These are phyloP conservation scores for Dendrobium officinale DNA, from an alignment of 106 monocot species.

Conservation along the genomic window DNA sequence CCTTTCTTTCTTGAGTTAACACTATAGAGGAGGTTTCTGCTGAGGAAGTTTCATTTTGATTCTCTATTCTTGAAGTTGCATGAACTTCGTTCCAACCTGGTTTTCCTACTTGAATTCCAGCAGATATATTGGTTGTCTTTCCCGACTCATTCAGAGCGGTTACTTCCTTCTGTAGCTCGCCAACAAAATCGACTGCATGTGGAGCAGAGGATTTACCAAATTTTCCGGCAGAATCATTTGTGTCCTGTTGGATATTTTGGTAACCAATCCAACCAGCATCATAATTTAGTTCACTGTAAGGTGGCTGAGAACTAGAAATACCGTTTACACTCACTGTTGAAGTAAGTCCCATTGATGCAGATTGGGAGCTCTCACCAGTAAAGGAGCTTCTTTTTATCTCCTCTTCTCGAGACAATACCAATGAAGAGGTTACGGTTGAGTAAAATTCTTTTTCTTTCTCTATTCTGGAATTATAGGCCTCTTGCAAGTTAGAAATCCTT, in stretches of 20 bases:
- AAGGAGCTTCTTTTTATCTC: not conserved
- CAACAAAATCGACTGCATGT: constrained; percentile 11
- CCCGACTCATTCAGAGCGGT: not conserved
- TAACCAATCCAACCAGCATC: constrained; percentile 2
- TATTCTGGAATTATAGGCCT: constrained; percentile 6
- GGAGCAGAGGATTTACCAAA: constrained; percentile 11
- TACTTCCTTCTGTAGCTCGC: constrained; percentile 11
- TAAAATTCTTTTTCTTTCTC: constrained; percentile 11
- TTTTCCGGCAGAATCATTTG: constrained; percentile 11
- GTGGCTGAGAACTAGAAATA: not conserved
- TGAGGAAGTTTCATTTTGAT: constrained; percentile 1
- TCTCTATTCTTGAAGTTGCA: not conserved
- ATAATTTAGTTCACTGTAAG: not conserved
- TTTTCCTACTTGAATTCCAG: not conserved
- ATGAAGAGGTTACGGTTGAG: not conserved
- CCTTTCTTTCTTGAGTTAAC: constrained; percentile 4
- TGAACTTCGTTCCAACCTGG: not conserved
- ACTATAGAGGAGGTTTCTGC: not conserved
- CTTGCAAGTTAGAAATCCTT: constrained; percentile 12
- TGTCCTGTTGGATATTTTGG: not conserved
- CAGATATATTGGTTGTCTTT: not conserved
- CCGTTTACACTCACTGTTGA: not conserved
- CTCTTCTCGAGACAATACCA: not conserved
- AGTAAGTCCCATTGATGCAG: not conserved
- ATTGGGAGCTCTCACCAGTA: not conserved